Evolutionary conservation across 345 rosid species (phyloP).

Genomic region (Populus tremula): DNA sequence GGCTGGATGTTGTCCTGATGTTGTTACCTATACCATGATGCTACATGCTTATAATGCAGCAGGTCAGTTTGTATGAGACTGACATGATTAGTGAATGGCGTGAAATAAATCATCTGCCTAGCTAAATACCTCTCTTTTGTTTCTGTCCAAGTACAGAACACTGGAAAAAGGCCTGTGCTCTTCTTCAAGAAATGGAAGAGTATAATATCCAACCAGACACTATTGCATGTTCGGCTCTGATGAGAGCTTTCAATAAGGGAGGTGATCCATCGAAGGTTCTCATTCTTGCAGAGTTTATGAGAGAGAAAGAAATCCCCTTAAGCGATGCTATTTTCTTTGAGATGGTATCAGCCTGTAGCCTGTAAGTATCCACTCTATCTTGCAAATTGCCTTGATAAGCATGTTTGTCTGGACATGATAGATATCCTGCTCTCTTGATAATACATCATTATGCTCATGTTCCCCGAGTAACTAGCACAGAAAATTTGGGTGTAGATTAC

Average conservation of each 20-base stretch:
- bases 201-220: constrained; percentile 59
- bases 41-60: constrained; percentile 68
- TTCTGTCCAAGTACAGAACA: constrained; percentile 37
- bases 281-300: constrained; percentile 57
- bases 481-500: constrained; percentile 47
- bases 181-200: constrained; percentile 75
- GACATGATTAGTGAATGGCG: neutral
- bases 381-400: neutral
- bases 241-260: constrained; percentile 86
- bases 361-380: constrained; percentile 39
- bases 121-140: constrained; percentile 17
- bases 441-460: neutral
- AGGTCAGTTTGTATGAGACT: constrained; percentile 35
- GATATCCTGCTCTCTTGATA: constrained; percentile 8
- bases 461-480: constrained; percentile 11
- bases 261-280: constrained; percentile 71
- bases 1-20: constrained; percentile 69
- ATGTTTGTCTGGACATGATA: neutral
- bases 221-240: constrained; percentile 71
- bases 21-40: constrained; percentile 75
- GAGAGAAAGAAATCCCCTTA: constrained; percentile 59
- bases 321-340: constrained; percentile 66
- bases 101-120: constrained; percentile 11
- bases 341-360: constrained; percentile 78
- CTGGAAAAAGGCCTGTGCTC: constrained; percentile 64